These are phyloP conservation scores for Alternaria viburni DNA, from an alignment of 2,329 filamentous ascomycete species.

Conservation along the genomic window DNA sequence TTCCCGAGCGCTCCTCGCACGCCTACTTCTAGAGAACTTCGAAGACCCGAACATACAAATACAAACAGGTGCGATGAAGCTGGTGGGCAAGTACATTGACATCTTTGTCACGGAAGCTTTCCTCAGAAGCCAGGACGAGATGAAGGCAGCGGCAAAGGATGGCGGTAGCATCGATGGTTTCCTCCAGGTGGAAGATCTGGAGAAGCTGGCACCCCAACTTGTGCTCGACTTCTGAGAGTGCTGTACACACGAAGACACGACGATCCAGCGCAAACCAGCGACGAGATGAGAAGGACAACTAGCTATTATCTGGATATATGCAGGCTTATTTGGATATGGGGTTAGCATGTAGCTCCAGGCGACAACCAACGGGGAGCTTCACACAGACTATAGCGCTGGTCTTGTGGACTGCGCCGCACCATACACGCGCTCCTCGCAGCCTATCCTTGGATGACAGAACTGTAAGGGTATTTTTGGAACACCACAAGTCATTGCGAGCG, in stretches of 20 bases:
- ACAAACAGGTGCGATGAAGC: constrained; percentile 60
- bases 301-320: neutral
- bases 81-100: constrained; percentile 85
- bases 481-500: neutral
- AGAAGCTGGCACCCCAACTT: constrained; percentile 84
- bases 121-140: constrained; percentile 76
- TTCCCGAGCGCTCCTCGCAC: constrained; percentile 75
- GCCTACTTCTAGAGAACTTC: constrained; percentile 81
- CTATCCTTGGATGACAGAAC: neutral
- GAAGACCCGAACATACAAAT: constrained; percentile 53
- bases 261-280: neutral
- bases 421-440: neutral
- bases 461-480: neutral
- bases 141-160: constrained; percentile 54
- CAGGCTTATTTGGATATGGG: neutral
- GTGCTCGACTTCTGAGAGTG: constrained; percentile 77
- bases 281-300: neutral
- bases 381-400: neutral
- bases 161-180: constrained; percentile 62
- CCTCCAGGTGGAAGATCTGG: constrained; percentile 86
- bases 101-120: constrained; percentile 90
- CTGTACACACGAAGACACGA: neutral
- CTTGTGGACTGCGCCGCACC: neutral
- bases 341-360: neutral
- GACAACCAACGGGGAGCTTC: neutral